Percentiles rank a stretch among this genome's conserved stretches.
Conservation (phyloP, 2,329 filamentous ascomycete species). For the Apiospora arundinis region DNA sequence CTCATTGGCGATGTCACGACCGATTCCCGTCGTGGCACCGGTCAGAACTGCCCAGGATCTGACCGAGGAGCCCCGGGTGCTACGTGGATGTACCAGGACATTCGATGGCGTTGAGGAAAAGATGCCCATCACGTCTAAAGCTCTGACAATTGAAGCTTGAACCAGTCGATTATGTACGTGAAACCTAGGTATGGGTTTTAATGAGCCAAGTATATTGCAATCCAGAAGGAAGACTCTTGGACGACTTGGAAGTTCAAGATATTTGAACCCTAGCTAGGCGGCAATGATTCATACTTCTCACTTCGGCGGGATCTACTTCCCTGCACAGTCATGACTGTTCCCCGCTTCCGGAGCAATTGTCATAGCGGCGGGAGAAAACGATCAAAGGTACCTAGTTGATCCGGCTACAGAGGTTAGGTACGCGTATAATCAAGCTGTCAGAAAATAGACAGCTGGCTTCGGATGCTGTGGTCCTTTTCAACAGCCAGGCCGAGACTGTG, state of each 20-base stretch:
- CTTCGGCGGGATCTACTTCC: neutral
- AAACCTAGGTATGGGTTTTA: too few species aligned
- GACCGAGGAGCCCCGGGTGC: neutral
- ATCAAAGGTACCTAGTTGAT: too few species aligned
- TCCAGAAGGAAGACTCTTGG: neutral
- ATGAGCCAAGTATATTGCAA: too few species aligned
- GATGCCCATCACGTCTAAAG: neutral
- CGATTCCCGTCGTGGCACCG: neutral
- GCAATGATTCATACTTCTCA: neutral
- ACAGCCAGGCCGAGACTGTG: too few species aligned
- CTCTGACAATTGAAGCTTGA: neutral
- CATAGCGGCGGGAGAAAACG: too few species aligned
- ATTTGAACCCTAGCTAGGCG: neutral
- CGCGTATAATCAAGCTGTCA: too few species aligned
- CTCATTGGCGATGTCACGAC: neutral
- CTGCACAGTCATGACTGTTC: neutral
- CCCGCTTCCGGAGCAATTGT: neutral
- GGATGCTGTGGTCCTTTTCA: too few species aligned
- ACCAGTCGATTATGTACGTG: neutral
- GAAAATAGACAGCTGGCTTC: too few species aligned
- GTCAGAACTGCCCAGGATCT: neutral
- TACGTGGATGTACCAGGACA: neutral
- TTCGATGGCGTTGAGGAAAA: slow-evolving; percentile 1
- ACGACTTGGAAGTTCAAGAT: neutral
- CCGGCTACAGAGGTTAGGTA: too few species aligned